Base-by-base conservation (phyloP, 2,329 filamentous ascomycete species). In the Aspergillus uvarum region DNA sequence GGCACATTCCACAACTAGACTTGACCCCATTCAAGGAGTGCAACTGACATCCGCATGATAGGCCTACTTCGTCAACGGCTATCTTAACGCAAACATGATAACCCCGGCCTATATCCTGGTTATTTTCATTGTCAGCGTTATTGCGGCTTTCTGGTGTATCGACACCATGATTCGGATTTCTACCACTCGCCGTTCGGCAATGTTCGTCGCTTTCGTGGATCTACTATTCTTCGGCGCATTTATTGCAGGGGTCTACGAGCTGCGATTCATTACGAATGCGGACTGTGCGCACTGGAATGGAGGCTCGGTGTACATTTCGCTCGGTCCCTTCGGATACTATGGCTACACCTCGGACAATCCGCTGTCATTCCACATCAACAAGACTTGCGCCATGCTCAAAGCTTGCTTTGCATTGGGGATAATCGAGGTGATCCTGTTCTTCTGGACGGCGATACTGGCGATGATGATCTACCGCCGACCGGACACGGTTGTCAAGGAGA, bases 331-430 rank as follows among this genome's bases (percentile, higher is more conserved):
- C 63, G 83, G 85, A 31, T 80, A 77, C 64, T 85, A 85, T 48
- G 81, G 81, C 14, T 63, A 68, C 7, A 66, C 76, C 35, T 81
- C 81, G 51, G 77, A 77, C 54, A 82, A 77, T 58, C 70, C 70
- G 8, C 78, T 86, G 60, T 75, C 82, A 47, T 71, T 87, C 47
- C 76, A 83, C 56, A 76, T 87, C 42, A 83, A 91, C 76, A 94
- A 94, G 82, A 86, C 87, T 5, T 98, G 94, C 78, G 85, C 89
- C 53, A 95, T 97, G 91, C 85, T 96, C 71, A 98, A 97, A 84
- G 89, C 93, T 1, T 84, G 82, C 66, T 98, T 92, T 78, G 94
- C 92, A 2, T 88, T 97, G 67, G 92, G 86, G 52, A 97, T 98
- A 75, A 96, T 97, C 83, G 91, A 95, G 75, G 81, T 82, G 66